Base-by-base conservation (phyloP, 2,329 filamentous ascomycete species). In the Hypomyces rosellus region DNA sequence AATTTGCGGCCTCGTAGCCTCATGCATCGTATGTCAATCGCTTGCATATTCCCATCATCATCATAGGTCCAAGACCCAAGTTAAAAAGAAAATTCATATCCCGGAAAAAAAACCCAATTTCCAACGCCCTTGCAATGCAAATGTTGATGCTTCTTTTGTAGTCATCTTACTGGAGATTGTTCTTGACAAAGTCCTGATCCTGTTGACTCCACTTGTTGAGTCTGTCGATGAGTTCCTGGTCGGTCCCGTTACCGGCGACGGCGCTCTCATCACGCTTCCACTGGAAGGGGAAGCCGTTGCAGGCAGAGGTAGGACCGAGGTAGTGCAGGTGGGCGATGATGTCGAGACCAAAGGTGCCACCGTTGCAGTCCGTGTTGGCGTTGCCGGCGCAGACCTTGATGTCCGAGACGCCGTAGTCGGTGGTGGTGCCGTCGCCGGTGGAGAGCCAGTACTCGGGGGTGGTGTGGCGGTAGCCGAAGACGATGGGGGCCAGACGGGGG, bases 391-490 rank as follows among this genome's bases (percentile, higher is more conserved):
- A 82, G 20, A 75, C 64, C 45, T 66, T 58, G 57, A 82, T 59
- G 45, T 76, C 69, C 4, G 44, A 49, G 33, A 71, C 54, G 12
- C 57, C 54, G 58, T 75, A 75, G 54, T 66, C 56, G 37, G 63
- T 56, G 6, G 65, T 68, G 45, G 55, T 60, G 14, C 63, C 55
- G 3, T 47, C 47, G 14, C 71, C 71, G 33, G 59, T 61, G 7
- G 69, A 62, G 34, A 86, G 70, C 75, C 80, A 88, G 68, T 82
- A 88, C 71, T 89, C 86, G 1, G 85, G 84, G 14, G 73, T 78
- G n/a, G 80, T 77, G 65, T 89, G 86, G 37, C 76, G 69, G 69
- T 82, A 89, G 34, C 78, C 77, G 46, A 85, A 64, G 42, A 77
- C 47, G 51, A 80, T 66, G 11, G 83, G 78, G 1, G 86, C 85